Evolutionary conservation across 129 eudicot species (phyloP).

Genomic region (Chrysanthemum seticuspe): DNA sequence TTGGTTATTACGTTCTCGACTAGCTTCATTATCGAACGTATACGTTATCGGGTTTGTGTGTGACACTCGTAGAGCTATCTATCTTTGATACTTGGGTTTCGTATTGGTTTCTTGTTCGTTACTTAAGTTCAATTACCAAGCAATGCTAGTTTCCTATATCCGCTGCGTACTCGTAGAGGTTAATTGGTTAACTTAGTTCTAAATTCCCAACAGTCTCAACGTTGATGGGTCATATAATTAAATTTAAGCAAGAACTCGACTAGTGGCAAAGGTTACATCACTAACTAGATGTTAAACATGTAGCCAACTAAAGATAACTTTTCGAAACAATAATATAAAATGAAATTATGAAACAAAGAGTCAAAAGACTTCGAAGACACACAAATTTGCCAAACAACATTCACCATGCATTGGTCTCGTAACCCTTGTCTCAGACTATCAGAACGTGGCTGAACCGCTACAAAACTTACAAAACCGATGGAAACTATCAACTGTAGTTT

Average conservation of each 20-base stretch:
- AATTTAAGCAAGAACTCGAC: background rate
- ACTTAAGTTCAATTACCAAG: no score
- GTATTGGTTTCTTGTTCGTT: no score
- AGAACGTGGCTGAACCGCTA: background rate
- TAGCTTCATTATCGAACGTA: no score
- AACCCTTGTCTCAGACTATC: background rate
- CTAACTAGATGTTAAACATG: conserved; percentile 1
- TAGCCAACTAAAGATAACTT: background rate
- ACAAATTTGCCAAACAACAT: conserved; percentile 2
- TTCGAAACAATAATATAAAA: background rate
- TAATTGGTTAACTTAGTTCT: no score
- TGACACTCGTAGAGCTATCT: no score
- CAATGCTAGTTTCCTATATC: no score
- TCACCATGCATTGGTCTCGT: conserved; percentile 10
- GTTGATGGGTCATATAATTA: background rate
- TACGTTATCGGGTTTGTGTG: no score
- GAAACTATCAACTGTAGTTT: background rate
- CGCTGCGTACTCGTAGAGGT: no score
- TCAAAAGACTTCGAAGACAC: background rate
- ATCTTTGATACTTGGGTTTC: no score
- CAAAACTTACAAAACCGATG: background rate
- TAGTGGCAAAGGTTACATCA: conserved; percentile 17
- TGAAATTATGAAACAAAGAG: background rate
- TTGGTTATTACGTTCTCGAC: no score
- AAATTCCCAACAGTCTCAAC: background rate